These are phyloP conservation scores for Gossypium sturtianum DNA, from an alignment of 345 rosid genomes.

Conservation along the genomic window DNA sequence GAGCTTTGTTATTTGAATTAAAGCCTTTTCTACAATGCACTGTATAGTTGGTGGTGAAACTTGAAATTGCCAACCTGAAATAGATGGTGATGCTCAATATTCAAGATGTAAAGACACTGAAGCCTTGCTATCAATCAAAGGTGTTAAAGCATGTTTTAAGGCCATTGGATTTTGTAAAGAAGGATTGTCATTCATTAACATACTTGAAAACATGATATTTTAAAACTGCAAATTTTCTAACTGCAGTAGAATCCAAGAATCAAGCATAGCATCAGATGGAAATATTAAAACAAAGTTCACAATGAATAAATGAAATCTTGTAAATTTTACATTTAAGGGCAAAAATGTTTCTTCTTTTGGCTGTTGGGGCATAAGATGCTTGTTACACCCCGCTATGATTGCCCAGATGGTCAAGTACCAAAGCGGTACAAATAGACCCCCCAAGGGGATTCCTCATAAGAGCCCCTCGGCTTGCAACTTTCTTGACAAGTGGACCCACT, in stretches of 20 bases:
- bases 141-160: background rate
- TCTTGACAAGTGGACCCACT: no score
- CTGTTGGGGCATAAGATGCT: background rate
- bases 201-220: background rate
- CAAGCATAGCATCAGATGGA: background rate
- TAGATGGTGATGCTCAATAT: background rate
- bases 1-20: slow-evolving; percentile 59
- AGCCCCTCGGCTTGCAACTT: no score
- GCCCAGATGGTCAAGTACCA: no score
- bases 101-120: background rate
- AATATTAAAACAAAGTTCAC: no score
- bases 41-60: slow-evolving; percentile 80
- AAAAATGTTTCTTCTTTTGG: background rate
- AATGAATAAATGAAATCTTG: background rate
- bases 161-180: background rate
- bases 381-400: no score
- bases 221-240: background rate
- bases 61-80: slow-evolving; percentile 92
- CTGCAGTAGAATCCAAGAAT: background rate
- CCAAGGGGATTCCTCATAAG: no score
- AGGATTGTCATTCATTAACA: background rate
- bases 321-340: background rate
- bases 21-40: slow-evolving; percentile 64
- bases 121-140: background rate
- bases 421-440: no score